Percentiles rank a stretch among this genome's conserved stretches.
These are phyloP conservation scores for Carex pumila DNA, from an alignment of 176 grass and related monocot species.

Conservation along the genomic window DNA sequence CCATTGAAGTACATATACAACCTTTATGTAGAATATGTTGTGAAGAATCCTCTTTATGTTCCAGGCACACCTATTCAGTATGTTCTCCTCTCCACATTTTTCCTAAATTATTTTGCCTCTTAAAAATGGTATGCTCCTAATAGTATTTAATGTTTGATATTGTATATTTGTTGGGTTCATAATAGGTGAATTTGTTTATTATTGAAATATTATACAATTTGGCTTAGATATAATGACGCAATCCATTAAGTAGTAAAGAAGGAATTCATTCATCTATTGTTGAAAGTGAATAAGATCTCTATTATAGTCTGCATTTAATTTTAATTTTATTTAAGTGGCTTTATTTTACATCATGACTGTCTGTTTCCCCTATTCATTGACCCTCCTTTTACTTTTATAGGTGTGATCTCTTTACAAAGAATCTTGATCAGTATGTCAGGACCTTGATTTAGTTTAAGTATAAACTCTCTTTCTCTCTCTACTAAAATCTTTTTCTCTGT, in stretches of 20 bases:
- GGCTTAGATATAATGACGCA: neutral
- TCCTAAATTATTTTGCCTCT: neutral
- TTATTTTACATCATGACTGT: neutral
- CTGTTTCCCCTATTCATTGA: neutral
- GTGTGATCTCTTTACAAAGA: conserved; percentile 68
- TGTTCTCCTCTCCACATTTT: neutral
- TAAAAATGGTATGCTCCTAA: neutral
- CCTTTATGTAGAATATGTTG: conserved; percentile 91
- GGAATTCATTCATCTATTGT: neutral
- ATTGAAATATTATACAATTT: neutral
- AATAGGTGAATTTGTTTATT: neutral
- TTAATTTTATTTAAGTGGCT: neutral
- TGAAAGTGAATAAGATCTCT: neutral
- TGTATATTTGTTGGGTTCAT: neutral
- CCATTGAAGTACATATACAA: conserved; percentile 90
- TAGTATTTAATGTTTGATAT: neutral
- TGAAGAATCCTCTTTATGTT: conserved; percentile 85
- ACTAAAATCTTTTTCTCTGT: too few species aligned
- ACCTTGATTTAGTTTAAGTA: conserved; percentile 47
- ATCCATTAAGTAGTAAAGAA: neutral
- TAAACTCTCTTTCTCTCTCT: neutral
- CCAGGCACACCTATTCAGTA: conserved; percentile 82
- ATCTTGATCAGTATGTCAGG: conserved; percentile 63
- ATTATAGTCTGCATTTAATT: neutral
- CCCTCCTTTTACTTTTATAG: conserved; percentile 23